These are phyloP conservation scores for Globisporangium nunn DNA, from an alignment of 352 stramenopile genomes.

Conservation along the genomic window DNA sequence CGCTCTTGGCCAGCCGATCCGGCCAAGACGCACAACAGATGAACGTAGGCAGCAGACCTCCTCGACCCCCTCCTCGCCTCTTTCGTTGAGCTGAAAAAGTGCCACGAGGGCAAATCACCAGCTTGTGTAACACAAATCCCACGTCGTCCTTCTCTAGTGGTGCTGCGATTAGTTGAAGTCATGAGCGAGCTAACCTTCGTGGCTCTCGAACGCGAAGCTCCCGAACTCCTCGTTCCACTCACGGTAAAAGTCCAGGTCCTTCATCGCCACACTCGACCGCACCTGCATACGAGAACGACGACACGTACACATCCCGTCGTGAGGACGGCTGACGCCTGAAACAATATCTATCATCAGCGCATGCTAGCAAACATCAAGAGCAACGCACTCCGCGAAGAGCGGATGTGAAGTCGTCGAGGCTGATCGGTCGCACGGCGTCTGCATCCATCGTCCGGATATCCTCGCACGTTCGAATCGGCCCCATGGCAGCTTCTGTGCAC, in stretches of 20 bases:
- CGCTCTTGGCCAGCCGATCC: neutral
- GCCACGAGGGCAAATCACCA: neutral
- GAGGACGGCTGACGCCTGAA: neutral
- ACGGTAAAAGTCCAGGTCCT: conserved; percentile 91
- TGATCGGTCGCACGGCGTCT: conserved; percentile 91
- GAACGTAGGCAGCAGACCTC: conserved; percentile 7
- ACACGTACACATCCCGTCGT: too few species aligned
- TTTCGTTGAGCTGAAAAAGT: conserved; percentile 9
- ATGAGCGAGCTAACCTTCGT: conserved; percentile 27
- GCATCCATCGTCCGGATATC: conserved; percentile 88
- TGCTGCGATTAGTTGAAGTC: neutral
- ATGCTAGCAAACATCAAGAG: neutral
- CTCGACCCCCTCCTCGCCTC: neutral
- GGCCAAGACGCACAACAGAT: conserved; percentile 1
- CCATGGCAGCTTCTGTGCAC: conserved; percentile 97
- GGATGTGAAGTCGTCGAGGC: conserved; percentile 92
- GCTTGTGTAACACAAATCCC: conserved; percentile 11
- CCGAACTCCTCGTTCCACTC: conserved; percentile 93
- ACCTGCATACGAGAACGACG: conserved; percentile 36
- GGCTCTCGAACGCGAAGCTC: conserved; percentile 76
- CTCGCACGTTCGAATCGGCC: conserved; percentile 84
- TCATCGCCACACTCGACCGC: conserved; percentile 91
- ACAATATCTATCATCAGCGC: neutral
- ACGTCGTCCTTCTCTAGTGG: conserved; percentile 7
- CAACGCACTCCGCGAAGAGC: conserved; percentile 76